Conservation (phyloP, 768 basidiomycete genomes). For the Guyanaporus albipodus region DNA sequence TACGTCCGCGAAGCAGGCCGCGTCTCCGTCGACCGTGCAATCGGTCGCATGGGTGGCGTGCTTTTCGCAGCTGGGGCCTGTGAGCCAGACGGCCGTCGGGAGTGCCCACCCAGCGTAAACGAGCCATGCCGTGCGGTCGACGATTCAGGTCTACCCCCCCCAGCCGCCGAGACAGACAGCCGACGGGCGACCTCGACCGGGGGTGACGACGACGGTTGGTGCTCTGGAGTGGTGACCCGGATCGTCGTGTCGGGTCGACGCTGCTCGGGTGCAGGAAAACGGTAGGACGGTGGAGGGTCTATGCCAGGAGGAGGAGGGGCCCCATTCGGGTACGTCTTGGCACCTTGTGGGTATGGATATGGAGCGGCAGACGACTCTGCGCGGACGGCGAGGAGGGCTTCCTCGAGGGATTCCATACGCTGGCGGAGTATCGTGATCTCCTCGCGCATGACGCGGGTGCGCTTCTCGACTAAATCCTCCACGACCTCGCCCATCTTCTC, state of each 20-base stretch:
- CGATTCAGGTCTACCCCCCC: constrained; percentile 42
- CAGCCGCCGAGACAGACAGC: constrained; percentile 44
- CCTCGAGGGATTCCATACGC: constrained; percentile 69
- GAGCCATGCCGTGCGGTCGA: constrained; percentile 18
- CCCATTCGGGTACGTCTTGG: constrained; percentile 39
- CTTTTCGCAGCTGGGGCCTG: constrained; percentile 17
- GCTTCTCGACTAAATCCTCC: constrained; percentile 58
- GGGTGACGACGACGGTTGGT: constrained; percentile 37
- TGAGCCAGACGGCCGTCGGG: constrained; percentile 15
- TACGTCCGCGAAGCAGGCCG: constrained; percentile 18
- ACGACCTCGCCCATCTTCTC: constrained; percentile 59
- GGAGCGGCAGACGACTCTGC: constrained; percentile 18
- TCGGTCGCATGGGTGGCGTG: constrained; percentile 17
- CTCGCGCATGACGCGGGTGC: constrained; percentile 51
- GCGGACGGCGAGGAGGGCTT: constrained; percentile 31
- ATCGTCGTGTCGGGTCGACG: constrained; percentile 34
- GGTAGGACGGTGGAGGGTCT: constrained; percentile 39
- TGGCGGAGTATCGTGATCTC: constrained; percentile 60
- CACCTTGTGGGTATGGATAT: constrained; percentile 17
- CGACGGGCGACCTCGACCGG: constrained; percentile 48
- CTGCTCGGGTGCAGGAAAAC: constrained; percentile 43
- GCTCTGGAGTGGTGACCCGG: constrained; percentile 42
- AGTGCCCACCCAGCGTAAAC: constrained; percentile 19
- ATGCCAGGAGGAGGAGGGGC: constrained; percentile 21
- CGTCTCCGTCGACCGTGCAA: constrained; percentile 19